Conservation (phyloP, 2,329 filamentous ascomycete genomes). For the Zymoseptoria crescenta region DNA sequence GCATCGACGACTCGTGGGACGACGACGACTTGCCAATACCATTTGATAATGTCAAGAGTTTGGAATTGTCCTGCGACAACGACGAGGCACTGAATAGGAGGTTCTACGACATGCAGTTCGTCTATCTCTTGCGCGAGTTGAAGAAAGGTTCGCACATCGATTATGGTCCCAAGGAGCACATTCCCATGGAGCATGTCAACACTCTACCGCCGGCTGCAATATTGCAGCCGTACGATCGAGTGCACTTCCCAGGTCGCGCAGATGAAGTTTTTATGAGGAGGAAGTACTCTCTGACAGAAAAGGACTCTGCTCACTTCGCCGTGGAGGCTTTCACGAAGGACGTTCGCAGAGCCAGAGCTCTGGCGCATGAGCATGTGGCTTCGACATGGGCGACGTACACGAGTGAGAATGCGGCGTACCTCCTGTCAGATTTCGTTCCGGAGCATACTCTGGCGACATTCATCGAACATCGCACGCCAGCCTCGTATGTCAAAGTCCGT, state of each 20-base stretch:
- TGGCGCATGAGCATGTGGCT: constrained; percentile 63
- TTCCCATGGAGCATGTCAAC: constrained; percentile 61
- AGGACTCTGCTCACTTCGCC: constrained; percentile 19
- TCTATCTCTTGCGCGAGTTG: constrained; percentile 59
- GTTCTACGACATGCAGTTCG: constrained; percentile 64
- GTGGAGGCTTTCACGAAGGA: constrained; percentile 52
- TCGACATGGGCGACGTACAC: constrained; percentile 65
- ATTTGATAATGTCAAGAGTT: constrained; percentile 55
- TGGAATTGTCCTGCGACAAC: constrained; percentile 51
- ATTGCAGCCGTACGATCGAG: constrained; percentile 49
- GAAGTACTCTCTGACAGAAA: constrained; percentile 25
- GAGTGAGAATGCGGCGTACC: constrained; percentile 54
- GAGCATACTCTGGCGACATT: constrained; percentile 62
- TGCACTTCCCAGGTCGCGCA: constrained; percentile 56
- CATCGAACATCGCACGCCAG: constrained; percentile 53
- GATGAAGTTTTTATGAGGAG: constrained; percentile 41
- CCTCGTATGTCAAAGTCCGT: constrained; percentile 53
- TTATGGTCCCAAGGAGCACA: constrained; percentile 60
- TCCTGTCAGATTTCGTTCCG: constrained; percentile 58
- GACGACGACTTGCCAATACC: constrained; percentile 66
- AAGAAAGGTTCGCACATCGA: constrained; percentile 53
- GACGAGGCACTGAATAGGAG: constrained; percentile 58
- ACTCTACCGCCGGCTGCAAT: constrained; percentile 44
- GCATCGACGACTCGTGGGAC: constrained; percentile 70
- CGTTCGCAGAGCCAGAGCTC: constrained; percentile 49